These are phyloP conservation scores for Vitis rupestris DNA, from an alignment of 164 flowering plant genomes.

Conservation along the genomic window DNA sequence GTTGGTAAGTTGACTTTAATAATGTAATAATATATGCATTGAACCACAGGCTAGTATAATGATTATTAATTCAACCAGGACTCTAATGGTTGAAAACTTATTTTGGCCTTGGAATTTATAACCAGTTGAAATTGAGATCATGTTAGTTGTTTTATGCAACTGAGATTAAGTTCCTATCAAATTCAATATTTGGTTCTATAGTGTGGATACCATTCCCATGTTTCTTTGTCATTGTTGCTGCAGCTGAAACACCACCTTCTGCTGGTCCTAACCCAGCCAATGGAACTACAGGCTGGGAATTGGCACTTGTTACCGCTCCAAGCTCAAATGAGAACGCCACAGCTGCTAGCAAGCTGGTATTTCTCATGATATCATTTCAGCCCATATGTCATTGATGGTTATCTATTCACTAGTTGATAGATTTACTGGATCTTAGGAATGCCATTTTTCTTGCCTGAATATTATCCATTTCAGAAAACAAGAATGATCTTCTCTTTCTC, in stretches of 20 bases:
- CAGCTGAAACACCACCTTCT: constrained; percentile 51
- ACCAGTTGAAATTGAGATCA: too few relatives aligned
- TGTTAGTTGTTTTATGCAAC: too few relatives aligned
- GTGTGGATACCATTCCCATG: background rate
- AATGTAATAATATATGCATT: background rate
- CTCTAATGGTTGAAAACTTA: too few relatives aligned
- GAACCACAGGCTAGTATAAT: too few relatives aligned
- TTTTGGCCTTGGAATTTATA: too few relatives aligned
- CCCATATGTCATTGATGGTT: background rate
- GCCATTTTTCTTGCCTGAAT: too few relatives aligned
- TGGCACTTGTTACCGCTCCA: constrained; percentile 91
- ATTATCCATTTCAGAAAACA: too few relatives aligned
- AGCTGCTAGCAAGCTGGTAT: constrained; percentile 77
- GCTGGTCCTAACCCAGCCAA: constrained; percentile 34
- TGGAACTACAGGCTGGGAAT: constrained; percentile 89
- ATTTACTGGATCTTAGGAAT: too few relatives aligned
- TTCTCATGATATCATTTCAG: background rate
- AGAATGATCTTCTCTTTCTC: background rate
- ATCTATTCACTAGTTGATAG: too few relatives aligned
- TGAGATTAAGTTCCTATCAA: too few relatives aligned
- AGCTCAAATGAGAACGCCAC: constrained; percentile 76
- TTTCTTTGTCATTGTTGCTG: constrained; percentile 8
- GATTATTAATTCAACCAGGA: too few relatives aligned
- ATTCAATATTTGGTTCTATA: too few relatives aligned
- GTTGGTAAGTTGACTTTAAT: constrained; percentile 45